Conservation (phyloP, 306 rosid genomes). For the Prunus salicina region DNA sequence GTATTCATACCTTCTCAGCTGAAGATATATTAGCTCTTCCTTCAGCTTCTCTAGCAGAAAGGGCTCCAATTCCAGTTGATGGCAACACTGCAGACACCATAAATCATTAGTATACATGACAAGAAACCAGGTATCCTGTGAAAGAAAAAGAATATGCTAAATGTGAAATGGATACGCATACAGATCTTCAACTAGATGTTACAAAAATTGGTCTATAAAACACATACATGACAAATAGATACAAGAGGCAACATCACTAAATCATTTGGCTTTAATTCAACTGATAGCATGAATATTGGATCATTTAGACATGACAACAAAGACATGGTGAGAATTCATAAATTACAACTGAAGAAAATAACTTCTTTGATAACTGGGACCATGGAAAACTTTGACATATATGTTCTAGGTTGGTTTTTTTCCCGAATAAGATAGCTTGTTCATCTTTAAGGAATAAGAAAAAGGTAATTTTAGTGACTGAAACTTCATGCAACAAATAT, state of each 20-base stretch:
- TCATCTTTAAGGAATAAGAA: not conserved
- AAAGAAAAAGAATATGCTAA: slow-evolving; percentile 6
- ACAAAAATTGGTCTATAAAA: not conserved
- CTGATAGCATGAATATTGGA: not conserved
- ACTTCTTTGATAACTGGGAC: not conserved
- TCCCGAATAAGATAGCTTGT: not conserved
- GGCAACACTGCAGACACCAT: slow-evolving; percentile 74
- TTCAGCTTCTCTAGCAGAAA: slow-evolving; percentile 93
- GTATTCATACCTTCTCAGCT: slow-evolving; percentile 73
- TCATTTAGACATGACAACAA: not conserved
- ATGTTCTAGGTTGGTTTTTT: not conserved
- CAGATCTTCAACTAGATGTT: not conserved
- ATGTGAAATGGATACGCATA: not conserved
- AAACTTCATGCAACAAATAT: not conserved
- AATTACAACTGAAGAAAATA: not conserved
- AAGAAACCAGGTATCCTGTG: slow-evolving; percentile 1
- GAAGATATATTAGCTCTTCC: slow-evolving; percentile 89
- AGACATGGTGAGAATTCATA: not conserved
- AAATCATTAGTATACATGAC: slow-evolving; percentile 27
- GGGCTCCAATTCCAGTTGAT: slow-evolving; percentile 87
- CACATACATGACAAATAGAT: not conserved
- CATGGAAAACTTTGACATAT: not conserved
- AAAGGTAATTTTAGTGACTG: too few species aligned
- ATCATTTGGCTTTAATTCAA: not conserved
- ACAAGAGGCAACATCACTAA: not conserved